Conservation (phyloP, 164 flowering plant genomes). For the Berberis vulgaris region DNA sequence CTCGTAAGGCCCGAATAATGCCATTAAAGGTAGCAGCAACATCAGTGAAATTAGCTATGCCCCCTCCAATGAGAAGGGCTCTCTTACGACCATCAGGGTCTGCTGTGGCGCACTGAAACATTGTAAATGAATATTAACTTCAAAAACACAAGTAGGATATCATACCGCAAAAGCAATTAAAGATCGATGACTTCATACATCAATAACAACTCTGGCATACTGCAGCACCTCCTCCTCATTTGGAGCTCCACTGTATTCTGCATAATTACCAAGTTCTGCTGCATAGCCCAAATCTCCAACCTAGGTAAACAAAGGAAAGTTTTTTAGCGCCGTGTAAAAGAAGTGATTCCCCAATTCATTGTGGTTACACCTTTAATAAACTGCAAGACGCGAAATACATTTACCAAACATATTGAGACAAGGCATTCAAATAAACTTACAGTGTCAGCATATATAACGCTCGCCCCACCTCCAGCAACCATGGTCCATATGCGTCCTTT, state of each 20-base stretch:
- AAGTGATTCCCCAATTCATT: background rate
- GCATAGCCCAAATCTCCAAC: conserved; percentile 96
- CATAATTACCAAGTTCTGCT: conserved; percentile 87
- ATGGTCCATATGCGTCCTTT: conserved; percentile 94
- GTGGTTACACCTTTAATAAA: background rate
- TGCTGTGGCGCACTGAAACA: conserved; percentile 70
- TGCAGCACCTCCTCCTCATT: conserved; percentile 92
- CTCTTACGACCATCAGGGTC: conserved; percentile 71
- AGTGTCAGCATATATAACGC: conserved; percentile 94
- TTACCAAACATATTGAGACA: background rate
- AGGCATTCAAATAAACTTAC: conserved; percentile 20
- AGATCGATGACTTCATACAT: conserved; percentile 39
- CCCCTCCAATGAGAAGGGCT: conserved; percentile 83
- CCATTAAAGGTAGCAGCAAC: conserved; percentile 83
- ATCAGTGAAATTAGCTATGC: conserved; percentile 85
- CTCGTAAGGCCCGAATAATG: conserved; percentile 68
- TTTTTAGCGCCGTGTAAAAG: background rate
- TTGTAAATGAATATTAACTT: background rate
- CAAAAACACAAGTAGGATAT: background rate
- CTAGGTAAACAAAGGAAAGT: conserved; percentile 20
- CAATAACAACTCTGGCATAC: conserved; percentile 93
- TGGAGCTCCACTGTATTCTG: conserved; percentile 98
- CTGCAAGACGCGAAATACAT: too few relatives aligned
- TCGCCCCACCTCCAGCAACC: conserved; percentile 99
- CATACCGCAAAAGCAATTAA: background rate